Evolutionary conservation across 306 rosid species (phyloP).

Genomic region (Echinosophora koreensis): DNA sequence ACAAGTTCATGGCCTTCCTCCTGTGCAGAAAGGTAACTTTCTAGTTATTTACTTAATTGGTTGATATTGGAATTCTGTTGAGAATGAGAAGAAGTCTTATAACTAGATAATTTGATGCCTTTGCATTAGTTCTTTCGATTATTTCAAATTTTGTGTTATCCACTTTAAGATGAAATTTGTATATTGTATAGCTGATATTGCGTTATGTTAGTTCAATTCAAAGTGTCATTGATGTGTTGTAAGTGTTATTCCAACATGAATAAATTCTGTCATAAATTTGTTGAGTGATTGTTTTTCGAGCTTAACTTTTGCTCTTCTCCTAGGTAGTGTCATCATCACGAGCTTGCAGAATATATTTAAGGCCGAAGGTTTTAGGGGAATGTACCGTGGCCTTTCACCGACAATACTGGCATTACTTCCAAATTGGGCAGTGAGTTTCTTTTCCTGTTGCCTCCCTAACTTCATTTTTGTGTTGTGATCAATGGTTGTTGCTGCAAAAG

Average conservation of each 20-base stretch:
- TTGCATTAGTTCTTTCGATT: background rate
- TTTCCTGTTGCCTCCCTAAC: conserved; percentile 33
- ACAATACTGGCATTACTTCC: conserved; percentile 95
- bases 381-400: conserved; percentile 98
- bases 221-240: conserved; percentile 4
- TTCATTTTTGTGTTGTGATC: conserved; percentile 16
- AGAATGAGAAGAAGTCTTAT: conserved; percentile 7
- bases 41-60: conserved; percentile 11
- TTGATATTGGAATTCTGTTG: conserved; percentile 30
- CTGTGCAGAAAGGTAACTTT: conserved; percentile 73
- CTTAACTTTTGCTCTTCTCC: conserved; percentile 43
- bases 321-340: conserved; percentile 82
- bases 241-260: background rate
- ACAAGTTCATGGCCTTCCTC: conserved; percentile 93
- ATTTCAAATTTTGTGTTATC: background rate
- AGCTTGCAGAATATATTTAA: conserved; percentile 76
- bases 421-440: conserved; percentile 93
- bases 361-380: conserved; percentile 86
- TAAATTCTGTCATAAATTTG: conserved; percentile 10
- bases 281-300: conserved; percentile 18
- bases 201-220: conserved; percentile 31
- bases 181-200: background rate
- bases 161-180: conserved; percentile 28
- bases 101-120: conserved; percentile 7
- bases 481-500: conserved; percentile 23